Percentiles rank a stretch among this genome's conserved stretches.
Evolutionary conservation across 352 stramenopile species (phyloP).

Genomic region (Pythium rhizo-oryzae): DNA sequence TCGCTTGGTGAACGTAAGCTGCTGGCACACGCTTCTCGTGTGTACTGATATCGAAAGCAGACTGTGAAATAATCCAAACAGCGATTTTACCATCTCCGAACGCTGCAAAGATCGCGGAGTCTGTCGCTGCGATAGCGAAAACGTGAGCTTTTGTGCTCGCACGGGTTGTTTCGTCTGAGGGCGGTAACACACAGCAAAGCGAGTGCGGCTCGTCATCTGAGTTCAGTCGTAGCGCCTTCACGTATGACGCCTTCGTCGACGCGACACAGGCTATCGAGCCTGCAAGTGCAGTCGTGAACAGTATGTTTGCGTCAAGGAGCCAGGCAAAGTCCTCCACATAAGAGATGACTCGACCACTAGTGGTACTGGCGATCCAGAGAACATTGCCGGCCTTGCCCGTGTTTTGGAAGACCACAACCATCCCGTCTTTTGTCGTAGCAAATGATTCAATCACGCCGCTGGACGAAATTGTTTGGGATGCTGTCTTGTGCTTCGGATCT

Average conservation of each 20-base stretch:
- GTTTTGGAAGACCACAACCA: slow-evolving; percentile 10
- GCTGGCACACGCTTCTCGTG: background rate
- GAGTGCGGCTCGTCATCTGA: background rate
- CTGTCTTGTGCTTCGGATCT: background rate
- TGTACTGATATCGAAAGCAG: background rate
- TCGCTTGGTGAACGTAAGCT: background rate
- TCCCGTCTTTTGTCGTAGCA: background rate
- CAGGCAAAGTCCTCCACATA: slow-evolving; percentile 26
- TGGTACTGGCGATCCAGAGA: slow-evolving; percentile 8
- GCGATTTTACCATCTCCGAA: slow-evolving; percentile 9
- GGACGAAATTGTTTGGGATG: background rate
- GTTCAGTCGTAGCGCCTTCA: background rate
- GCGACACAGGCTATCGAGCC: background rate
- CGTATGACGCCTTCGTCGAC: slow-evolving; percentile 11
- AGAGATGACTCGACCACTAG: slow-evolving; percentile 7
- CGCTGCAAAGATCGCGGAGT: background rate
- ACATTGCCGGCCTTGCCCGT: background rate
- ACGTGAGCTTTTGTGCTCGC: background rate
- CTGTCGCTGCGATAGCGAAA: background rate
- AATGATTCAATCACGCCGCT: slow-evolving; percentile 17
- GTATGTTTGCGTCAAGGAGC: background rate
- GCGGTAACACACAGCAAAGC: background rate
- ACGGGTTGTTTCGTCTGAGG: background rate
- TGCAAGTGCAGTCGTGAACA: background rate
- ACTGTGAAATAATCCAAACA: background rate